A percentile compares a stretch with the other conserved stretches of the same genome.
These are phyloP conservation scores for Cotoneaster glaucophyllus DNA, from an alignment of 306 rosid genomes.

Conservation along the genomic window DNA sequence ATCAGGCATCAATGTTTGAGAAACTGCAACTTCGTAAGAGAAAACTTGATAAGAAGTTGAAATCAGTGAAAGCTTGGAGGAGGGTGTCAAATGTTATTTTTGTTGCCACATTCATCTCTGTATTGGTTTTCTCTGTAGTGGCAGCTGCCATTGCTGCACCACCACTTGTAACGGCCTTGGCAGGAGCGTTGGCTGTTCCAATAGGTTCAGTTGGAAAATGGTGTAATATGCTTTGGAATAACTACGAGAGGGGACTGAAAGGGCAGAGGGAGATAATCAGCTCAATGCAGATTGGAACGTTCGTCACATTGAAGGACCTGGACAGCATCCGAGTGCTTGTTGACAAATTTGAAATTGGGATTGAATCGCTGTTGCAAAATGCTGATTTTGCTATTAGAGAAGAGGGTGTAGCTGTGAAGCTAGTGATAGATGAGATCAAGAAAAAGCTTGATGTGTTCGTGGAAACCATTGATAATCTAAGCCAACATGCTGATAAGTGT, in stretches of 20 bases:
- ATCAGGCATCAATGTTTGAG: slow-evolving; percentile 48
- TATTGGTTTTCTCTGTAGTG: slow-evolving; percentile 75
- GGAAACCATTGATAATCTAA: slow-evolving; percentile 50
- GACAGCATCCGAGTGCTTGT: slow-evolving; percentile 46
- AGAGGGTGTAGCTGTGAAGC: slow-evolving; percentile 55
- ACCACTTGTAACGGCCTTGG: slow-evolving; percentile 64
- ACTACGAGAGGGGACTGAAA: slow-evolving; percentile 43
- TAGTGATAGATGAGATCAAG: slow-evolving; percentile 74
- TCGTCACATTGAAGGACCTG: slow-evolving; percentile 51
- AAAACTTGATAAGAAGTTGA: slow-evolving; percentile 73
- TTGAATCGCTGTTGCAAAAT: slow-evolving; percentile 41
- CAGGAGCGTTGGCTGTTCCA: slow-evolving; percentile 69
- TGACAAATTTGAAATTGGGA: slow-evolving; percentile 39
- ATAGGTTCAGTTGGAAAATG: slow-evolving; percentile 86
- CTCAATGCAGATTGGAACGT: slow-evolving; percentile 53
- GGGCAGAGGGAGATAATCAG: slow-evolving; percentile 45
- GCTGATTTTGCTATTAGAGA: slow-evolving; percentile 64
- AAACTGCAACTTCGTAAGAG: slow-evolving; percentile 46
- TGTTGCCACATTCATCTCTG: slow-evolving; percentile 60
- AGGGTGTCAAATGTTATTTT: slow-evolving; percentile 69
- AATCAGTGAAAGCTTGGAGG: slow-evolving; percentile 55
- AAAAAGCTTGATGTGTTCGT: slow-evolving; percentile 55
- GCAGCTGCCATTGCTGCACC: slow-evolving; percentile 87
- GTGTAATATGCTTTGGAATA: slow-evolving; percentile 64
- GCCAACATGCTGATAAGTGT: slow-evolving; percentile 57